A percentile compares a stretch with the other conserved stretches of the same genome.
These are phyloP conservation scores for Cystobasidiaceae sp. DNA, from an alignment of 1,284 basidiomycete species.

Conservation along the genomic window DNA sequence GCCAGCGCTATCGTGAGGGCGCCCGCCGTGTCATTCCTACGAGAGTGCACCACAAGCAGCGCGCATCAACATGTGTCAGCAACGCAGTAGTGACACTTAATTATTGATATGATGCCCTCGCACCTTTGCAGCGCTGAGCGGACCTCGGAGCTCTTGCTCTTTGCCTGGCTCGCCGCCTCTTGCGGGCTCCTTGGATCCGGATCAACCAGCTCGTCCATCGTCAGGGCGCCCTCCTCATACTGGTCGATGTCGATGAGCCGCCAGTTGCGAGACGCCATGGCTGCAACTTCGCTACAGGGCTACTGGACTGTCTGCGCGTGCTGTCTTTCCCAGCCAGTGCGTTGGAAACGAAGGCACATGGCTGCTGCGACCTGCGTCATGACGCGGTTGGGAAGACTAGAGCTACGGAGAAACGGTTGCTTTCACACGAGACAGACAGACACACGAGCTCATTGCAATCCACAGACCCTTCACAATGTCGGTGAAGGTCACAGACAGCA, in stretches of 20 bases:
- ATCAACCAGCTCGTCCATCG: slow-evolving; percentile 29
- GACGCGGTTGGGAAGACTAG: too few relatives aligned
- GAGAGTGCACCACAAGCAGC: background rate
- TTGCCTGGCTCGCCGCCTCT: slow-evolving; percentile 27
- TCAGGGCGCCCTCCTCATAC: slow-evolving; percentile 26
- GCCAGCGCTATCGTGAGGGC: slow-evolving; percentile 67
- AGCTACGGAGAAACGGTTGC: too few relatives aligned
- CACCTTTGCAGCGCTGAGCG: slow-evolving; percentile 20
- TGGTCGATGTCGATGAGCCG: slow-evolving; percentile 27
- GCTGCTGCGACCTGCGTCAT: too few relatives aligned
- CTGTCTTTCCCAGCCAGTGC: too few relatives aligned
- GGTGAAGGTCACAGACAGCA: too few relatives aligned
- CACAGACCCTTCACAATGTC: too few relatives aligned
- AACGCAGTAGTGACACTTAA: too few relatives aligned
- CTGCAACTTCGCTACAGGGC: background rate
- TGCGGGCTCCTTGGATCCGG: slow-evolving; percentile 25
- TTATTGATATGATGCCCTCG: too few relatives aligned
- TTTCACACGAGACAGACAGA: too few relatives aligned
- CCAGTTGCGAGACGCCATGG: slow-evolving; percentile 28
- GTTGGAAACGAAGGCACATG: too few relatives aligned
- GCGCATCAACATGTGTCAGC: background rate
- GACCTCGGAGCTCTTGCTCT: slow-evolving; percentile 22
- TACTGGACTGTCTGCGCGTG: background rate
- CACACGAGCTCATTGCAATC: too few relatives aligned
- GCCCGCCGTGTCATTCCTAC: slow-evolving; percentile 65